Evolutionary conservation across 208 protist species (phyloP), one percentile per base, ranked within the genome.

Genomic region (Angomonas deanei): DNA sequence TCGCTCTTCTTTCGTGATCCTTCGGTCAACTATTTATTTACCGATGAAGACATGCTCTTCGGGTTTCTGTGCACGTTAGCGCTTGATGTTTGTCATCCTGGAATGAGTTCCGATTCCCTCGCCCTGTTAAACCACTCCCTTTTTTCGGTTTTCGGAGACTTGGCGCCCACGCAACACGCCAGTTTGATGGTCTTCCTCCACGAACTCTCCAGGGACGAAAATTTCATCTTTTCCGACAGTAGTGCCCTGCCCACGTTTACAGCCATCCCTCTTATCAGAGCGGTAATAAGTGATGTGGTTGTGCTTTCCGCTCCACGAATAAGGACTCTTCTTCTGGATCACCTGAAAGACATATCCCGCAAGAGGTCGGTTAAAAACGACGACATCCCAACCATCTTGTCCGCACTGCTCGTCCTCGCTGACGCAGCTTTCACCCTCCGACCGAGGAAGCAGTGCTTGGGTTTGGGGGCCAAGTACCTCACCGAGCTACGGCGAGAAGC

Each of bases 41-140:
- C 82, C 0, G 82, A 94, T 31, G 79, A 96, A 31, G 90, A 97
- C 30, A 76, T 94, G 19, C 70, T 96, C n/a, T 64, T 84, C 11
- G 72, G 68, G 27, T 76, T 97, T 54, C 64, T 97, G 13, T 70
- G 85, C 3, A 78, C 82, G 11, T 71, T 96, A 17, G 66, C 68
- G 21, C 30, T 93, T 26, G 86, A 94, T 57, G 73, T 96, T 13
- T 76, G 81, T 4, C 90, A 97, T 53, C 83, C 85, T 2, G 93
- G 88, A 27, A 68, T 91, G 36, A 84, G 77, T 19, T 92, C 93
- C 42, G 65, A 55, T 19, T 90, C 90, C 33, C 70, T 94, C 13
- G 69, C 80, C 0, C 72, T 68, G 11, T 57, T 92, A 36, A 76
- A 88, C 61, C 88, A 94, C 58, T 80, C 84, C 2, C 69, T 92